phyloP scores from a whole-genome alignment of 1,284 basidiomycete species.

The Taiwanofungus camphoratus region DNA sequence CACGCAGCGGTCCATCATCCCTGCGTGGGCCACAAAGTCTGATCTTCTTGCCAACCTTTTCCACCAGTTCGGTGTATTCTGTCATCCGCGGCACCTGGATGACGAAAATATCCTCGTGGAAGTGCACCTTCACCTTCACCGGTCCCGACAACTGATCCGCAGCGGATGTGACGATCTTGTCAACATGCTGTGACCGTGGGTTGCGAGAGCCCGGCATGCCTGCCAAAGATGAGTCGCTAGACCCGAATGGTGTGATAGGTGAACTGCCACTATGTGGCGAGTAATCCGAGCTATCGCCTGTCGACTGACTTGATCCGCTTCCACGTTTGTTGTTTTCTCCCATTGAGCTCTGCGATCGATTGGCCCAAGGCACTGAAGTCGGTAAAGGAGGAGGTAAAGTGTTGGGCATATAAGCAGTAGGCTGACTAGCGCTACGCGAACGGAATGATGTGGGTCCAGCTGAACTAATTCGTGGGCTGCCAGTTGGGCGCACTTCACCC shows the following conservation, averaged over 20 bases:
- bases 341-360: slow-evolving; percentile 44
- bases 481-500: slow-evolving; percentile 20
- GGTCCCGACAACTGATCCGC: slow-evolving; percentile 31
- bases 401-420: slow-evolving; percentile 55
- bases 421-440: slow-evolving; percentile 72
- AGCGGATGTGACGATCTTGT: slow-evolving; percentile 29
- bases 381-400: slow-evolving; percentile 50
- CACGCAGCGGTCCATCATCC: slow-evolving; percentile 69
- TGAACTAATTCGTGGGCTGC: slow-evolving; percentile 16
- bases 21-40: slow-evolving; percentile 76
- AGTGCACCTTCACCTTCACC: slow-evolving; percentile 85
- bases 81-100: slow-evolving; percentile 81
- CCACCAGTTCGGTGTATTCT: slow-evolving; percentile 77
- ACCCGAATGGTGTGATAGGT: slow-evolving; percentile 81
- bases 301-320: slow-evolving; percentile 76
- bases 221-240: slow-evolving; percentile 69
- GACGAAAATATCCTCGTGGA: slow-evolving; percentile 87
- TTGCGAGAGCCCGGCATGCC: slow-evolving; percentile 44
- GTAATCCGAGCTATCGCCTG: slow-evolving; percentile 71
- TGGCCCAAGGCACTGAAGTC: slow-evolving; percentile 44
- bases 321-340: slow-evolving; percentile 61
- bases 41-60: slow-evolving; percentile 91
- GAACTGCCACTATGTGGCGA: slow-evolving; percentile 76
- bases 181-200: slow-evolving; percentile 43
- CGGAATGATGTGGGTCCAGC: slow-evolving; percentile 32